Evolutionary conservation across 106 monocot species (phyloP).

Genomic region (Gastrodia elata): DNA sequence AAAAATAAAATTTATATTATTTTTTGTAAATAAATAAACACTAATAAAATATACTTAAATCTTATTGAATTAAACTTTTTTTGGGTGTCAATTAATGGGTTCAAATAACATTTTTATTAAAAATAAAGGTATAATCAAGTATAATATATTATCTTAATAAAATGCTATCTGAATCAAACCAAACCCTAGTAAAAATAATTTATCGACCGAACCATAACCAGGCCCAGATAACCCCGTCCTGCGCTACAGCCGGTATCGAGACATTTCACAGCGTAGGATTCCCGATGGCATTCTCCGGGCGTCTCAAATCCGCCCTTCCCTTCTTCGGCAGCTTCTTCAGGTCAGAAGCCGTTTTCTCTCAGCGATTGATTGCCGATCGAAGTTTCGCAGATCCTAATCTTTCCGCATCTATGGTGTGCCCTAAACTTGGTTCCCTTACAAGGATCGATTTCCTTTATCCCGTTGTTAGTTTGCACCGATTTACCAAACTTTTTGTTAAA

Average conservation of each 20-base stretch:
- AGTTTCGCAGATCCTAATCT: slow-evolving; percentile 9
- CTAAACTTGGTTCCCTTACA: not conserved
- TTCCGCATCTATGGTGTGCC: slow-evolving; percentile 7
- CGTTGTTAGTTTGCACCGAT: not conserved
- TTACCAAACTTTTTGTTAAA: not conserved
- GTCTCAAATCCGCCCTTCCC: slow-evolving; percentile 27
- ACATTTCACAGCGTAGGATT: not conserved
- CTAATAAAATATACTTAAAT: too few relatives aligned
- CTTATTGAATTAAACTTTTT: too few relatives aligned
- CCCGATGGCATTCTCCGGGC: slow-evolving; percentile 7
- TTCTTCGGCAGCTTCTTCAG: slow-evolving; percentile 18
- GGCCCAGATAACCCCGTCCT: too few relatives aligned
- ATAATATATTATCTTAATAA: too few relatives aligned
- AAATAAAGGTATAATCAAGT: too few relatives aligned
- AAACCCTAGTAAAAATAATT: too few relatives aligned
- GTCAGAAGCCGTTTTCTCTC: slow-evolving; percentile 11
- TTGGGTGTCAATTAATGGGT: too few relatives aligned
- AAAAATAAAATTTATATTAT: too few relatives aligned
- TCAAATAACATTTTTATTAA: too few relatives aligned
- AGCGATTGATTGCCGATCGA: not conserved
- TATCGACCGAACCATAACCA: too few relatives aligned
- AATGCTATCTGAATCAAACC: too few relatives aligned
- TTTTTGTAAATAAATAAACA: too few relatives aligned
- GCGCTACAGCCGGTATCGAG: not conserved
- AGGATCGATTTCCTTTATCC: not conserved